Conservation (phyloP, 129 eudicot species). For the Smallanthus sonchifolius region DNA sequence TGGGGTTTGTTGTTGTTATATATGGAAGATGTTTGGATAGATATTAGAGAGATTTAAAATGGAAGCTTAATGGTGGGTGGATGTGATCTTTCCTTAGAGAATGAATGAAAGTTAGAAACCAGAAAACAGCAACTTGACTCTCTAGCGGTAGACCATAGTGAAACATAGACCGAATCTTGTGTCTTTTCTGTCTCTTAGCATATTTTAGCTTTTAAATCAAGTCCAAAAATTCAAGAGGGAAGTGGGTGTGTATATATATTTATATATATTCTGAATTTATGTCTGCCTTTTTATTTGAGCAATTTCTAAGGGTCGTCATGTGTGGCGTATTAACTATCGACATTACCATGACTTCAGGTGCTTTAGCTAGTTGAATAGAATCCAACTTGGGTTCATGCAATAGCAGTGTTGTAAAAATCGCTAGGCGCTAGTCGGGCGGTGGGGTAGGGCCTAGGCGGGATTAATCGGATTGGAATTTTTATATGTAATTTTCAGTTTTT, state of each 20-base stretch:
- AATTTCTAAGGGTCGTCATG: background rate
- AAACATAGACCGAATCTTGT: slow-evolving; percentile 35
- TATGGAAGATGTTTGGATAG: slow-evolving; percentile 3
- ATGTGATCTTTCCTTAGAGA: slow-evolving; percentile 25
- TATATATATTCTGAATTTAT: slow-evolving; percentile 8
- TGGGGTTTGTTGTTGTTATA: slow-evolving; percentile 15
- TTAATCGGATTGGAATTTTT: too few species aligned
- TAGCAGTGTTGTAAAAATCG: too few species aligned
- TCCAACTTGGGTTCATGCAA: background rate
- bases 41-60: slow-evolving; percentile 5
- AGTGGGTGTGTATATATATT: background rate
- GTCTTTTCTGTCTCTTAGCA: slow-evolving; percentile 36
- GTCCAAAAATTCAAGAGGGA: slow-evolving; percentile 17
- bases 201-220: slow-evolving; percentile 29
- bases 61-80: slow-evolving; percentile 21
- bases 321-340: too few species aligned
- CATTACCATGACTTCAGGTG: background rate
- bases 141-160: slow-evolving; percentile 35
- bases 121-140: slow-evolving; percentile 34
- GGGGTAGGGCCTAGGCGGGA: too few species aligned
- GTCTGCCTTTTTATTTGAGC: slow-evolving; percentile 2
- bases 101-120: slow-evolving; percentile 32
- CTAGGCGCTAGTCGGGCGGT: too few species aligned
- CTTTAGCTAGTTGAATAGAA: background rate
- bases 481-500: too few species aligned